A percentile compares a stretch with the other conserved stretches of the same genome.
phyloP scores from a whole-genome alignment of 495 filamentous ascomycete species.

The Parmelia sp. region DNA sequence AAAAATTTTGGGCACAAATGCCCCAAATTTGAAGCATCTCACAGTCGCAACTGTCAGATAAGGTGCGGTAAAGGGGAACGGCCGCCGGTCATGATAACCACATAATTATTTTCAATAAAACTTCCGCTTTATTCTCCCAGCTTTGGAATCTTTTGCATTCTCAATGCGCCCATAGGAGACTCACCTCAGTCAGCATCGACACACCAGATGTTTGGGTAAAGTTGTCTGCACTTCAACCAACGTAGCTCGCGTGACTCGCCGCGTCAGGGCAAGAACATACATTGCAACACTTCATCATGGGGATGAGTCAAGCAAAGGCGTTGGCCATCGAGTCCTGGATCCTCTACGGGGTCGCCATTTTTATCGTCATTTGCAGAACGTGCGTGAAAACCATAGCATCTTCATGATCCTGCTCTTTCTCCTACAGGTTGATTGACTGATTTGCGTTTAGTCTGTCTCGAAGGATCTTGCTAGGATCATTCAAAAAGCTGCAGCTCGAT shows the following conservation, averaged over 20 bases:
- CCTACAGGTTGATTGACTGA: background rate
- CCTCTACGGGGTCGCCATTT: constrained; percentile 18
- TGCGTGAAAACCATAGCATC: background rate
- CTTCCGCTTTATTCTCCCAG: background rate
- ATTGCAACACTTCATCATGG: constrained; percentile 1
- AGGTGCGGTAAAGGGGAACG: constrained; percentile 3
- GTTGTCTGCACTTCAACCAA: background rate
- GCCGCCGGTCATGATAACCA: background rate
- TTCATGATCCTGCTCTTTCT: background rate
- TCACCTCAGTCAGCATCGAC: background rate
- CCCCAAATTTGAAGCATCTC: background rate
- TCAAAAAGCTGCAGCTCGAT: constrained; percentile 45
- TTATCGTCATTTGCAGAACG: constrained; percentile 19
- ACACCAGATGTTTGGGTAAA: background rate
- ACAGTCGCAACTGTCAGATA: background rate
- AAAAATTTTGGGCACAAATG: background rate
- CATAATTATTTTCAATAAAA: background rate
- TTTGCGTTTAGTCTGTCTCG: constrained; percentile 28
- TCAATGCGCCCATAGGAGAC: background rate
- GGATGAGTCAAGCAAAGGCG: constrained; percentile 8
- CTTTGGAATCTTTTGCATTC: background rate
- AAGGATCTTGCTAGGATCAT: constrained; percentile 38
- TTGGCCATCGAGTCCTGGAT: constrained; percentile 27
- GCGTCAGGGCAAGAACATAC: background rate
- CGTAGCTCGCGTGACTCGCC: background rate